These are phyloP conservation scores for Nidularia sp. DNA, from an alignment of 768 basidiomycete species.

Conservation along the genomic window DNA sequence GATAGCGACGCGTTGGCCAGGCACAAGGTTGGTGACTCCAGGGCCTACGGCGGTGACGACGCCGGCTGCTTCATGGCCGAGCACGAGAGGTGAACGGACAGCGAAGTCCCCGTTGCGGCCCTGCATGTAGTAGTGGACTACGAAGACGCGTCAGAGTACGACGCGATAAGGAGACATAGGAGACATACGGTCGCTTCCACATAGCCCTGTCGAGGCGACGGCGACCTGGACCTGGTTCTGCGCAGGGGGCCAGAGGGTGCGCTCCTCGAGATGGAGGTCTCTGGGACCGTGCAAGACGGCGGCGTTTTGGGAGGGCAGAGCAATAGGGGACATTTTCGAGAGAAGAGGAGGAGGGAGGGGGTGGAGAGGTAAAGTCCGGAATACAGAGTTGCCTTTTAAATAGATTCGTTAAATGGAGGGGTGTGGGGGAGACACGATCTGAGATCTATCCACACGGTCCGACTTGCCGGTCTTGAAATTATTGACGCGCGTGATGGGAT, in stretches of 20 bases:
- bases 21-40: slow-evolving; percentile 55
- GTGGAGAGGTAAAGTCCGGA: no score
- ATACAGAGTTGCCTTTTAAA: no score
- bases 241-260: slow-evolving; percentile 68
- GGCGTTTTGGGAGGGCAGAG: slow-evolving; percentile 57
- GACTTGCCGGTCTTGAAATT: no score
- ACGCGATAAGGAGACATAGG: neutral
- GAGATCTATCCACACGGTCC: no score
- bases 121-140: slow-evolving; percentile 89
- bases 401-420: no score
- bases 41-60: slow-evolving; percentile 80
- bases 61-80: slow-evolving; percentile 94
- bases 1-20: slow-evolving; percentile 89
- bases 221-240: slow-evolving; percentile 76
- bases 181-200: slow-evolving; percentile 75
- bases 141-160: neutral
- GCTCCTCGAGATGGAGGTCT: slow-evolving; percentile 78
- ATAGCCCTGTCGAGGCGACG: slow-evolving; percentile 82
- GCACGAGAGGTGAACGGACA: slow-evolving; percentile 79
- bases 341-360: slow-evolving; percentile 12
- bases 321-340: slow-evolving; percentile 31
- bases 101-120: slow-evolving; percentile 93
- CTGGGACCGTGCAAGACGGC: slow-evolving; percentile 81
- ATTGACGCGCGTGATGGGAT: no score
- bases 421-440: no score